Evolutionary conservation across 2,329 filamentous ascomycete species (phyloP).

Genomic region (Calonectria ilicicola): DNA sequence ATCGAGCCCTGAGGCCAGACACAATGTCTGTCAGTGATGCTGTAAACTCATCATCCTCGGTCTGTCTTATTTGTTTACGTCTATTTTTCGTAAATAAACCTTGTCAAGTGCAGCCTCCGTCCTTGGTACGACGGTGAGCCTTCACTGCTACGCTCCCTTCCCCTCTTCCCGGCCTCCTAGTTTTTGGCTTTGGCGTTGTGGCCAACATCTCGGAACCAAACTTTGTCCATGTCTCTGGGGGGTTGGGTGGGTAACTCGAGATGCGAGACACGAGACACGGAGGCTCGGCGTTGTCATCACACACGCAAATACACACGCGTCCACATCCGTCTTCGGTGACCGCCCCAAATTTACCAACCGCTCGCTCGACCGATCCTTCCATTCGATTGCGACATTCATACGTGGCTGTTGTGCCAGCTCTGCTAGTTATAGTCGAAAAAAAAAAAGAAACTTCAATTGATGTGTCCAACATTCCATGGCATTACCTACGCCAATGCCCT

Average conservation of each 20-base stretch:
- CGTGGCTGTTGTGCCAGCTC: no score
- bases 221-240: background rate
- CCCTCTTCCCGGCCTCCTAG: background rate
- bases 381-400: background rate
- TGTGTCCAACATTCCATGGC: background rate
- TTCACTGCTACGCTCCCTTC: background rate
- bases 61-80: background rate
- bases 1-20: no score
- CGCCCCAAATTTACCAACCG: background rate
- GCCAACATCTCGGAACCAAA: background rate
- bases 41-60: background rate
- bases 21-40: no score
- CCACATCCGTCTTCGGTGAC: background rate
- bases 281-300: no score
- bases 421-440: background rate
- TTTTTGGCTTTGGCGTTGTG: background rate
- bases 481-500: constrained; percentile 15
- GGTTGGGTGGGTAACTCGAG: background rate
- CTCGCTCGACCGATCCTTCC: background rate
- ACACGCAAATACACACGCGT: background rate
- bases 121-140: background rate
- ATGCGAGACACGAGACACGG: no score
- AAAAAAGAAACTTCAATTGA: background rate
- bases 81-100: background rate
- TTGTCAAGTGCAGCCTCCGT: background rate